Base-by-base conservation (phyloP, 768 basidiomycete genomes). In the Omphalotus guepiniiformis region DNA sequence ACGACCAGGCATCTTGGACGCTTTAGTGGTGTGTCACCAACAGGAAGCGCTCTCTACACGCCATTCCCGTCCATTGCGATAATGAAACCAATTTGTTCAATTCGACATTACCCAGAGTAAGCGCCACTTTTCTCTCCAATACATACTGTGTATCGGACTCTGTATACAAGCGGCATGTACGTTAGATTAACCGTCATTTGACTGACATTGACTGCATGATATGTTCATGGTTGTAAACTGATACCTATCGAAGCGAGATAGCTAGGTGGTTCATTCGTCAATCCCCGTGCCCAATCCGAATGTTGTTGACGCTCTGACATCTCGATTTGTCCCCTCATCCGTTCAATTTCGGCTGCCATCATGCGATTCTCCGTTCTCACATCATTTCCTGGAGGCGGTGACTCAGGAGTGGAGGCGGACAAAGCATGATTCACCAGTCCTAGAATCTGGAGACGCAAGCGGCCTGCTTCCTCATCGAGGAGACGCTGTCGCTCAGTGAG, bases 201-300 rank as follows among this genome's bases (percentile, higher is more conserved):
- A 11, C 6, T 21, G 8, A 19, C 9, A 39, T n/a, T 39, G n/a
- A 15, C 9, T 6, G 6, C 23, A 16, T 25, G 16, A 4, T 7
- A n/a, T 44, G 13, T 32, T 44, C 42, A n/a, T n/a, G n/a, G n/a
- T n/a, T n/a, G n/a, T n/a, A n/a, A n/a, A n/a, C n/a, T n/a, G n/a
- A n/a, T 44, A 12, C 42, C 42, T 19, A 44, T 44, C 18, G 42
- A 44, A 18, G 18, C 26, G 11, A 44, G 19, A 11, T 44, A 44
- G 42, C 42, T 44, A 5, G 42, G 42, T 16, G 42, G 42, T 44
- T 44, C 42, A 27, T 44, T 25, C 18, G 42, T 32, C 15, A 44
- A 44, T 44, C 42, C 42, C 21, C 42, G 21, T 22, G 42, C 42
- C 42, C 42, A 44, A 8, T 21, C 23, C 29, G 42, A 32, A 19